Conservation (phyloP, 805 yeast genomes). For the Ogataea nonfermentans region DNA sequence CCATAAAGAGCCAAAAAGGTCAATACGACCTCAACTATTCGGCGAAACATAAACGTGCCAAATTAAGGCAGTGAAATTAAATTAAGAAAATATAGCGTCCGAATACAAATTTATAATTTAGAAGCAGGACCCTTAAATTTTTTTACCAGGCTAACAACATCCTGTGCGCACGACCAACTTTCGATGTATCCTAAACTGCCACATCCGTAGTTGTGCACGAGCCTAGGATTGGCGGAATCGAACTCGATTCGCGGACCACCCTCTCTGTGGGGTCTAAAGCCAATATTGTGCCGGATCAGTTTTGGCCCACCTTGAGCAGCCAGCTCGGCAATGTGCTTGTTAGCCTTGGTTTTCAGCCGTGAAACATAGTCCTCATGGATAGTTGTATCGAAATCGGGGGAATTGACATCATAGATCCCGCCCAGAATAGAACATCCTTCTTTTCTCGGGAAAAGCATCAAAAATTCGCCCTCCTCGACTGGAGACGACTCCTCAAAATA, state of each 20-base stretch:
- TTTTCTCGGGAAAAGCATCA: slow-evolving; percentile 62
- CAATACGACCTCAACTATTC: slow-evolving; percentile 1
- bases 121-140: not conserved
- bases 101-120: slow-evolving; percentile 1
- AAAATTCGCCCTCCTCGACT: slow-evolving; percentile 42
- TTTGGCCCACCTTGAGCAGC: slow-evolving; percentile 36
- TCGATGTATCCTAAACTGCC: slow-evolving; percentile 71
- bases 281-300: slow-evolving; percentile 54
- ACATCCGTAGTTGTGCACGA: slow-evolving; percentile 66
- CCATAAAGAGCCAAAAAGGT: slow-evolving; percentile 1
- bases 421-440: slow-evolving; percentile 70
- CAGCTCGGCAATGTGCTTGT: slow-evolving; percentile 52
- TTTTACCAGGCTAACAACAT: slow-evolving; percentile 33
- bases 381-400: slow-evolving; percentile 24
- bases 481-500: slow-evolving; percentile 31
- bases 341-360: slow-evolving; percentile 43
- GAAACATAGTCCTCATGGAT: slow-evolving; percentile 50
- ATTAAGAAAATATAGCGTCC: not conserved
- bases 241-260: slow-evolving; percentile 52
- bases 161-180: slow-evolving; percentile 57
- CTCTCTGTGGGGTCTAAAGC: slow-evolving; percentile 63
- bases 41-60: slow-evolving; percentile 6
- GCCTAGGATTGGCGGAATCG: slow-evolving; percentile 20
- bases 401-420: slow-evolving; percentile 39
- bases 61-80: not conserved